phyloP scores from a whole-genome alignment of 1,139 yeast genomes.

The Yamadazyma songkhlaensis region DNA sequence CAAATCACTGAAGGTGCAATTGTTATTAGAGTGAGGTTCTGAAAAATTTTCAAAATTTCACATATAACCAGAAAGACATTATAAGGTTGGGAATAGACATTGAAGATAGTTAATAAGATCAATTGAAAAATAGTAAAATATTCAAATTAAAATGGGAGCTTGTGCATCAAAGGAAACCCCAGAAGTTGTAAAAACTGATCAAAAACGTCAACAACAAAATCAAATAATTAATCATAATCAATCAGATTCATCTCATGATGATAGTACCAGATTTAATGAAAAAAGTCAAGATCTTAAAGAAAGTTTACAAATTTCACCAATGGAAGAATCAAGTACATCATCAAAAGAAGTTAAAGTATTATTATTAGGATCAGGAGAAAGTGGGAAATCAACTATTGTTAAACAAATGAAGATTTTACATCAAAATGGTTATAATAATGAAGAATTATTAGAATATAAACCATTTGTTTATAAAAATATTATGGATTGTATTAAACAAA shows the following conservation, averaged over 20 bases:
- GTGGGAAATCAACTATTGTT: constrained; percentile 74
- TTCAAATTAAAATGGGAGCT: constrained; percentile 21
- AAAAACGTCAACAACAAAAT: constrained; percentile 6
- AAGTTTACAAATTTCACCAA: constrained; percentile 4
- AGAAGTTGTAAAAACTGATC: not conserved
- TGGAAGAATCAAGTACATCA: not conserved
- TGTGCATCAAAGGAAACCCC: constrained; percentile 26
- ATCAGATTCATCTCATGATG: constrained; percentile 21
- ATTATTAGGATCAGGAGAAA: constrained; percentile 74
- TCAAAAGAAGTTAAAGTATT: constrained; percentile 56
- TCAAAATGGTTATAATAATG: constrained; percentile 63
- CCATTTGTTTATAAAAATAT: constrained; percentile 71
- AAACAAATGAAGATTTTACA: constrained; percentile 75
- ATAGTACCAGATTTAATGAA: constrained; percentile 14
- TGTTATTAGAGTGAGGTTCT: not conserved
- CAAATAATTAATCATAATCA: constrained; percentile 12
- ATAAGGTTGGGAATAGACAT: too few relatives aligned
- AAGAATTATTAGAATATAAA: constrained; percentile 62
- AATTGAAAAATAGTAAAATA: not conserved
- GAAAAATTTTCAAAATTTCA: not conserved
- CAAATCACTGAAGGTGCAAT: constrained; percentile 3
- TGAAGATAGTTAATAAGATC: too few relatives aligned
- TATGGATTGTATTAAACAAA: constrained; percentile 61
- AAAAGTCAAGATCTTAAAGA: constrained; percentile 8
- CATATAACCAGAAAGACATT: not conserved